phyloP scores from a whole-genome alignment of 805 yeast species.

The Saccharomycopsis javanensis region DNA sequence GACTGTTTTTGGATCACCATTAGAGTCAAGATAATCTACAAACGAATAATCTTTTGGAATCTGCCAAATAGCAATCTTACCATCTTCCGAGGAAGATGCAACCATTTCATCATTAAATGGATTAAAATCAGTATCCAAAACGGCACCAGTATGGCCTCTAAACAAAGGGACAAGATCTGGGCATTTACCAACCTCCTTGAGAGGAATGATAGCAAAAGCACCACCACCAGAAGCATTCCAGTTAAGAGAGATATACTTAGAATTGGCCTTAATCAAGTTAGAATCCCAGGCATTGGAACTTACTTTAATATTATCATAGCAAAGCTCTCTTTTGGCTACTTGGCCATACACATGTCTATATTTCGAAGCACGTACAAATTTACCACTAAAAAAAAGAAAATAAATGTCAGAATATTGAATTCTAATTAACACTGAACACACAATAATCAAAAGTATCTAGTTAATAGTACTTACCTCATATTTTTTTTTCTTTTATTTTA shows the following conservation, averaged over 20 bases:
- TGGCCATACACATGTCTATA: constrained; percentile 96
- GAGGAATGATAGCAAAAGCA: constrained; percentile 89
- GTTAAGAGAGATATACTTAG: constrained; percentile 75
- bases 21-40: constrained; percentile 43
- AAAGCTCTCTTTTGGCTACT: constrained; percentile 45
- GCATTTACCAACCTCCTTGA: constrained; percentile 77
- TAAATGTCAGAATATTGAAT: not conserved
- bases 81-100: constrained; percentile 76
- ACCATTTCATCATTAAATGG: constrained; percentile 74
- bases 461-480: not conserved
- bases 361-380: constrained; percentile 93
- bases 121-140: constrained; percentile 89
- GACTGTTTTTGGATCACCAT: constrained; percentile 57
- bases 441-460: no score
- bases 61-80: constrained; percentile 75
- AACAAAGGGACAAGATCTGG: constrained; percentile 91
- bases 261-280: constrained; percentile 77
- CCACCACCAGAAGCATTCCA: constrained; percentile 98
- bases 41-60: constrained; percentile 77
- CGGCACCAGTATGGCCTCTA: constrained; percentile 93
- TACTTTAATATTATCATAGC: constrained; percentile 45
- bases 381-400: constrained; percentile 23
- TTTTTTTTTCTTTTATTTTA: not conserved
- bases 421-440: no score
- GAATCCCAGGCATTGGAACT: constrained; percentile 97